Evolutionary conservation across 2,329 filamentous ascomycete genomes (phyloP).

Genomic region (Pseudomassariella vexata): DNA sequence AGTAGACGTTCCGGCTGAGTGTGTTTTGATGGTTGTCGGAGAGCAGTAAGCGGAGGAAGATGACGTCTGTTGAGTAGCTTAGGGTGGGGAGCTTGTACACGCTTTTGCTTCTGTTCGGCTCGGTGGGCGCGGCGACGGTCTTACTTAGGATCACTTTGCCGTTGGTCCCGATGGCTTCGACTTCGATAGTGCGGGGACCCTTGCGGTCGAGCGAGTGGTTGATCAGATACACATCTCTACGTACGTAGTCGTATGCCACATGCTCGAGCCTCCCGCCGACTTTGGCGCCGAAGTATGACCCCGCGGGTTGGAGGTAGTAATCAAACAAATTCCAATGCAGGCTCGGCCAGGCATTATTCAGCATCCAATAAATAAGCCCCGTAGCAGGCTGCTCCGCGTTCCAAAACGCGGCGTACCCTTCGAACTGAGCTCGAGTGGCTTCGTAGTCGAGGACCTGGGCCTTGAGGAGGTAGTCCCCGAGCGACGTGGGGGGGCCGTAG

Average conservation of each 20-base stretch:
- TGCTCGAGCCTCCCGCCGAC: slow-evolving; percentile 43
- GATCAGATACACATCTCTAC: slow-evolving; percentile 42
- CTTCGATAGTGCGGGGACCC: slow-evolving; percentile 34
- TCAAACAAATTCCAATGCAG: slow-evolving; percentile 63
- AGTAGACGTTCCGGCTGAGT: slow-evolving; percentile 56
- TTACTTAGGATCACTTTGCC: slow-evolving; percentile 36
- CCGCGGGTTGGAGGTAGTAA: slow-evolving; percentile 53
- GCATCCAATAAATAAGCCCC: slow-evolving; percentile 62
- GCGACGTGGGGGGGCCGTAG: slow-evolving; percentile 43
- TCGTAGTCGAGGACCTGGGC: slow-evolving; percentile 60
- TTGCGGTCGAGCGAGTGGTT: slow-evolving; percentile 40
- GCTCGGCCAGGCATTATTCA: slow-evolving; percentile 59
- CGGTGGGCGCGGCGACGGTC: slow-evolving; percentile 25
- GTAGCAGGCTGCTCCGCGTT: slow-evolving; percentile 46
- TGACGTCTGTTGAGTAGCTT: slow-evolving; percentile 31
- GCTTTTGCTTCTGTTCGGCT: slow-evolving; percentile 37
- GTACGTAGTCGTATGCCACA: slow-evolving; percentile 47
- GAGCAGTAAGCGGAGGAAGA: slow-evolving; percentile 45
- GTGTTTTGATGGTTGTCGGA: slow-evolving; percentile 20
- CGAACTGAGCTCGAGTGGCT: slow-evolving; percentile 53
- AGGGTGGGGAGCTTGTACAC: slow-evolving; percentile 26
- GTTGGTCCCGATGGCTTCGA: slow-evolving; percentile 43
- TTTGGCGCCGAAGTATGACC: slow-evolving; percentile 56
- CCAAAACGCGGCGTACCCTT: slow-evolving; percentile 48
- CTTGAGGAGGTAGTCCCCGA: slow-evolving; percentile 55